phyloP scores from a whole-genome alignment of 202 grass and related monocot species.

The Setaria italica region DNA sequence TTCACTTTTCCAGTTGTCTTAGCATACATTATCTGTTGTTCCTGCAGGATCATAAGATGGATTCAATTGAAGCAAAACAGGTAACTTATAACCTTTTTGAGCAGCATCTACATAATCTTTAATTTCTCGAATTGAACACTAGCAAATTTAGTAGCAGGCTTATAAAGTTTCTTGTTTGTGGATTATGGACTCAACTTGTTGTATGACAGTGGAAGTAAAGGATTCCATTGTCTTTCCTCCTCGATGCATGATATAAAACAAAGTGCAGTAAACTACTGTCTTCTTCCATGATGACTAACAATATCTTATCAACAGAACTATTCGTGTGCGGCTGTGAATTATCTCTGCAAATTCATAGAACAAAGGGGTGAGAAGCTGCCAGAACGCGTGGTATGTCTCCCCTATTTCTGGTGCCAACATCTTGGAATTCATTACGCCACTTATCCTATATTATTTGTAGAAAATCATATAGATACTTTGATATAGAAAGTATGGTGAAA shows the following conservation, averaged over 20 bases:
- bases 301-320: slow-evolving; percentile 60
- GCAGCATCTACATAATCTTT: background rate
- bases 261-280: background rate
- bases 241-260: background rate
- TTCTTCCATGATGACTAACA: slow-evolving; percentile 20
- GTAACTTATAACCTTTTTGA: slow-evolving; percentile 26
- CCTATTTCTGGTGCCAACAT: slow-evolving; percentile 8
- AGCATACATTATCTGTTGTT: slow-evolving; percentile 15
- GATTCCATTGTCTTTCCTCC: background rate
- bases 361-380: slow-evolving; percentile 56
- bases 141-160: background rate
- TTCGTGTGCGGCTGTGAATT: slow-evolving; percentile 60
- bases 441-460: background rate
- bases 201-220: background rate
- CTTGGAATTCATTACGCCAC: background rate
- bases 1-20: slow-evolving; percentile 6
- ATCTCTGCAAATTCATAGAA: slow-evolving; percentile 74
- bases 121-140: background rate
- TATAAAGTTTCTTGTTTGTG: background rate
- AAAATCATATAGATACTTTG: background rate
- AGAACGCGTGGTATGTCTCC: slow-evolving; percentile 54
- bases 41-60: slow-evolving; percentile 77
- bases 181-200: background rate
- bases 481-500: background rate
- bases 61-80: slow-evolving; percentile 84